These are phyloP conservation scores for Polyporus tsugae DNA, from an alignment of 1,284 basidiomycete species.

Conservation along the genomic window DNA sequence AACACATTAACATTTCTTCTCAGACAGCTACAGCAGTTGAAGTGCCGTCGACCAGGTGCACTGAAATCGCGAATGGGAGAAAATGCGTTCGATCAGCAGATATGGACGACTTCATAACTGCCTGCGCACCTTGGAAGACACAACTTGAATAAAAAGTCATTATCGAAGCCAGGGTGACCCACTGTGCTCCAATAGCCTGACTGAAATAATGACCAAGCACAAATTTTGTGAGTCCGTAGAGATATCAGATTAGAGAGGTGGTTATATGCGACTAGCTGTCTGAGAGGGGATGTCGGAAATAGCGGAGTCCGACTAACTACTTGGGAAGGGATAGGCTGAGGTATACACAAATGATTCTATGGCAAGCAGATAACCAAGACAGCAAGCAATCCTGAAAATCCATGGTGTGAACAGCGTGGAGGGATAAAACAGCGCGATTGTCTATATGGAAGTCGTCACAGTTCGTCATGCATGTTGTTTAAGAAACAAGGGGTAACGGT, in stretches of 20 bases:
- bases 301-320: neutral
- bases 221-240: neutral
- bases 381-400: conserved; percentile 10
- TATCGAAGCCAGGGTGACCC: neutral
- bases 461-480: neutral
- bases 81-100: too few species aligned
- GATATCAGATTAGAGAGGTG: neutral
- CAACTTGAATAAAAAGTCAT: neutral
- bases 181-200: neutral
- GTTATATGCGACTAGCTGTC: neutral
- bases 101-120: too few species aligned
- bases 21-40: too few species aligned
- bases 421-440: neutral
- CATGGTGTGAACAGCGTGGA: neutral
- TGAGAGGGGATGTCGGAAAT: neutral
- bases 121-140: too few species aligned
- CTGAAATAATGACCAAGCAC: neutral
- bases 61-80: too few species aligned
- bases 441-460: conserved; percentile 1
- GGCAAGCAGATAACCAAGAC: neutral
- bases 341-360: conserved; percentile 4
- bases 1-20: too few species aligned
- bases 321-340: too few species aligned
- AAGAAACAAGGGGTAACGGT: conserved; percentile 21
- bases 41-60: too few species aligned